A percentile compares a stretch with the other conserved stretches of the same genome.
phyloP scores from a whole-genome alignment of 306 rosid species.

The Quercus gilva region DNA sequence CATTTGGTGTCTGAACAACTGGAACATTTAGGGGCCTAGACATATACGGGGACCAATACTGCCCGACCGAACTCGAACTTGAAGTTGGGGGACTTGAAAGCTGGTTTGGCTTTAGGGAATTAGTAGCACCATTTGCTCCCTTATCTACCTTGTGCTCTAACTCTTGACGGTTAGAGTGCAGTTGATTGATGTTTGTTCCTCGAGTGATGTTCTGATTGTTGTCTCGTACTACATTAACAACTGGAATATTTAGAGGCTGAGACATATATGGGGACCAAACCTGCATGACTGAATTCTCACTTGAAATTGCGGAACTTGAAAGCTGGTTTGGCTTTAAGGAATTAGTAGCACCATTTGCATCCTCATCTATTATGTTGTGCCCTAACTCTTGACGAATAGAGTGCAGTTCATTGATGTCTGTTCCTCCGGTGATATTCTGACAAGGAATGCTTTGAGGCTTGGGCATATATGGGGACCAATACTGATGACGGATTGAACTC shows the following conservation, averaged over 20 bases:
- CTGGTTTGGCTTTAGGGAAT: slow-evolving; percentile 38
- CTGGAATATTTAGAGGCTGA: slow-evolving; percentile 36
- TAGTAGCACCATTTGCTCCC: background rate
- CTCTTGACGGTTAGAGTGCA: slow-evolving; percentile 33
- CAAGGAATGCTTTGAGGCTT: slow-evolving; percentile 36
- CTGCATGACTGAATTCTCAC: slow-evolving; percentile 37
- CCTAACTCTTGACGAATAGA: slow-evolving; percentile 41
- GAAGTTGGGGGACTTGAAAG: slow-evolving; percentile 41
- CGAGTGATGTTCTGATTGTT: slow-evolving; percentile 35
- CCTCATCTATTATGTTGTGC: slow-evolving; percentile 18
- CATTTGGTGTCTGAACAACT: slow-evolving; percentile 35
- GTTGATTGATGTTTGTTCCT: slow-evolving; percentile 56
- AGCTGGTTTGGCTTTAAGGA: slow-evolving; percentile 38
- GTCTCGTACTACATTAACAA: slow-evolving; percentile 24
- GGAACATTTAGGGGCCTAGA: slow-evolving; percentile 42
- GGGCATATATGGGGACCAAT: slow-evolving; percentile 38
- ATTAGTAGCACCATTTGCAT: slow-evolving; percentile 1
- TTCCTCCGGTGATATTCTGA: slow-evolving; percentile 44
- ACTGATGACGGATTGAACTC: slow-evolving; percentile 34
- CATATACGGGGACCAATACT: slow-evolving; percentile 38
- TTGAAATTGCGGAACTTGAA: slow-evolving; percentile 38
- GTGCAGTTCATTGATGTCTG: slow-evolving; percentile 46
- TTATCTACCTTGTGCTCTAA: slow-evolving; percentile 42
- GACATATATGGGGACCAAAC: slow-evolving; percentile 40
- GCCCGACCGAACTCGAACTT: slow-evolving; percentile 35